Evolutionary conservation across 1,139 yeast species (phyloP).

Genomic region (Kodamaea ohmeri): DNA sequence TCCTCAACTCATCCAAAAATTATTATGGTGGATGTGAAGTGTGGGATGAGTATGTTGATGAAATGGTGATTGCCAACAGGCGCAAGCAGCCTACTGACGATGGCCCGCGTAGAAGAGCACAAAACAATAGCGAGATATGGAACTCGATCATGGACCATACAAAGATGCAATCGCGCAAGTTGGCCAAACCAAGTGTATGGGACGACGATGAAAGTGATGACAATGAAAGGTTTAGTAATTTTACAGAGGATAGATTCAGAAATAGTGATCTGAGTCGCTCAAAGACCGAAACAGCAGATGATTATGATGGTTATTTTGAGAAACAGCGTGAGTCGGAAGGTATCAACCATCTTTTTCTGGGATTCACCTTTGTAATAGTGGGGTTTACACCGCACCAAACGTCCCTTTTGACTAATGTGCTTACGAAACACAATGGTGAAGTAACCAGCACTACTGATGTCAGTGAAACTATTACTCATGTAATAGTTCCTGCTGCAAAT

Average conservation of each 20-base stretch:
- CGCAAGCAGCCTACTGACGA: slow-evolving; percentile 12
- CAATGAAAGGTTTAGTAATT: slow-evolving; percentile 6
- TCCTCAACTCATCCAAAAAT: slow-evolving; percentile 20
- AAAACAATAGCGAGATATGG: slow-evolving; percentile 41
- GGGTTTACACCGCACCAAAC: slow-evolving; percentile 39
- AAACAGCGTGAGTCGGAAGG: not conserved
- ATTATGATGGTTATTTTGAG: too few species aligned
- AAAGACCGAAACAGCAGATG: too few species aligned
- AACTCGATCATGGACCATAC: slow-evolving; percentile 47
- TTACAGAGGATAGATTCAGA: slow-evolving; percentile 14
- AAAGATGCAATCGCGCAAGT: slow-evolving; percentile 17
- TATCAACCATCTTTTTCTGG: slow-evolving; percentile 29
- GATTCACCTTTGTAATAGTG: slow-evolving; percentile 34
- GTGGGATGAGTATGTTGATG: slow-evolving; percentile 38
- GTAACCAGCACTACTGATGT: slow-evolving; percentile 20
- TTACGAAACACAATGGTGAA: slow-evolving; percentile 44
- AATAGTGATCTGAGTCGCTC: too few species aligned
- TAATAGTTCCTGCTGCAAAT: slow-evolving; percentile 40
- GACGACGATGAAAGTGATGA: slow-evolving; percentile 20
- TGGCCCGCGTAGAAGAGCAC: slow-evolving; percentile 22
- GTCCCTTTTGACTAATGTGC: slow-evolving; percentile 33
- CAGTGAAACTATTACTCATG: slow-evolving; percentile 30
- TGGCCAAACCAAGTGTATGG: slow-evolving; percentile 28
- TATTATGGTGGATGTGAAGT: slow-evolving; percentile 52
- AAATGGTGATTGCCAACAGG: not conserved